phyloP scores from a whole-genome alignment of 192 early-diverging fungal species.

The Dispira simplex region DNA sequence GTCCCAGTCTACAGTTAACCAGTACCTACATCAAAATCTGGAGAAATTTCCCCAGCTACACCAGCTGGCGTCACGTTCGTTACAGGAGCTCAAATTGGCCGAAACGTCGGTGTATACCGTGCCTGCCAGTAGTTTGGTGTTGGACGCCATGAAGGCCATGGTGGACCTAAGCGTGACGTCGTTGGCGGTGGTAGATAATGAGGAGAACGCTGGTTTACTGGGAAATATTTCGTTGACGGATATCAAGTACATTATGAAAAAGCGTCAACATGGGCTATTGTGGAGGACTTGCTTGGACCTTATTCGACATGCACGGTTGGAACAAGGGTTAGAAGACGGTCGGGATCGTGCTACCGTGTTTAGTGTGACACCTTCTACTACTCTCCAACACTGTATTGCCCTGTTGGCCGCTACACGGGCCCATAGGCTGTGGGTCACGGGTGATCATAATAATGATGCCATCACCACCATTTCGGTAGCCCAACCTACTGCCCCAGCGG shows the following conservation, averaged over 20 bases:
- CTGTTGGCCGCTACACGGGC: slow-evolving; percentile 69
- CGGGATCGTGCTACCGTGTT: slow-evolving; percentile 51
- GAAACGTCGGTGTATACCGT: slow-evolving; percentile 35
- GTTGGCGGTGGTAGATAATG: slow-evolving; percentile 19
- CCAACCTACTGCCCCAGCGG: neutral
- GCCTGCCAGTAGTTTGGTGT: slow-evolving; percentile 30
- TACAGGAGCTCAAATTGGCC: slow-evolving; percentile 40
- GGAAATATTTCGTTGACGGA: slow-evolving; percentile 23
- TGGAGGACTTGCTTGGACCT: slow-evolving; percentile 44
- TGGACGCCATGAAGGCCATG: slow-evolving; percentile 50
- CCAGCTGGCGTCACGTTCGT: slow-evolving; percentile 18
- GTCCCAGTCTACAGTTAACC: slow-evolving; percentile 55
- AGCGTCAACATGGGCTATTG: slow-evolving; percentile 23
- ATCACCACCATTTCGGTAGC: slow-evolving; percentile 4
- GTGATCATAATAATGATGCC: slow-evolving; percentile 10
- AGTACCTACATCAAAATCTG: slow-evolving; percentile 50
- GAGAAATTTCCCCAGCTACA: neutral
- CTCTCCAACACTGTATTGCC: slow-evolving; percentile 50
- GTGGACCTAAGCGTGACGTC: slow-evolving; percentile 25
- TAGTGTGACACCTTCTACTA: slow-evolving; percentile 52
- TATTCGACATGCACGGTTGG: slow-evolving; percentile 34
- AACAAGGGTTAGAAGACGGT: slow-evolving; percentile 51
- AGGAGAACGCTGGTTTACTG: slow-evolving; percentile 14
- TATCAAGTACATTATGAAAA: slow-evolving; percentile 25
- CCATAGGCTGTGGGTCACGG: slow-evolving; percentile 63